Conservation (phyloP, 352 stramenopile genomes). For the Phytopythium delawarense region DNA sequence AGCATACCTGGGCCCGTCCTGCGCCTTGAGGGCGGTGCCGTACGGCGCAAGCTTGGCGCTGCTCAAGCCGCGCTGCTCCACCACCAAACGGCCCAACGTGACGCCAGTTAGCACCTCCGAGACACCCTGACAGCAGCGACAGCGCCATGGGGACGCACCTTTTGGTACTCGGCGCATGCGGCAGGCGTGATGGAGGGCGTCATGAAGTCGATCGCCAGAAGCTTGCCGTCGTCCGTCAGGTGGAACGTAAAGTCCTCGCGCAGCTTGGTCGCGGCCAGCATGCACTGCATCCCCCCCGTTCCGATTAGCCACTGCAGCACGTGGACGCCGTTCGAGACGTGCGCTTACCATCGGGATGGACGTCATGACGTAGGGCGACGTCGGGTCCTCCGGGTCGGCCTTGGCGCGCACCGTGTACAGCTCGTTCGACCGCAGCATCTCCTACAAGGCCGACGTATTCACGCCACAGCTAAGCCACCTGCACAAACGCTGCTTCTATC, state of each 20-base stretch:
- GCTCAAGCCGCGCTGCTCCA: conserved; percentile 39
- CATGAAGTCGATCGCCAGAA: conserved; percentile 81
- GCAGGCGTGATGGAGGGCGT: conserved; percentile 44
- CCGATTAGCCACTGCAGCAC: no score
- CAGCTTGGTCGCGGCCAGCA: conserved; percentile 64
- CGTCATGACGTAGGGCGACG: conserved; percentile 67
- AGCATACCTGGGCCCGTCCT: conserved; percentile 62
- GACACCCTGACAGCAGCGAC: background rate
- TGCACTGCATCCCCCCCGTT: conserved; percentile 29
- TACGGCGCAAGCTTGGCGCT: conserved; percentile 53
- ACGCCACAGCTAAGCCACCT: no score
- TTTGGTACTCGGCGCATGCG: conserved; percentile 46
- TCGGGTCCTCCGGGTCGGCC: conserved; percentile 47
- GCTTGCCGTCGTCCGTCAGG: conserved; percentile 66
- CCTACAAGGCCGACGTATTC: background rate
- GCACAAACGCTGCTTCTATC: no score
- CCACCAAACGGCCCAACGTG: background rate
- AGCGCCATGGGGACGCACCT: conserved; percentile 17
- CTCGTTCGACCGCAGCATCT: conserved; percentile 37
- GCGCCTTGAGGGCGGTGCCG: conserved; percentile 52
- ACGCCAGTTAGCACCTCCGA: background rate
- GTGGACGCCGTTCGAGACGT: background rate
- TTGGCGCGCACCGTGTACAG: conserved; percentile 71
- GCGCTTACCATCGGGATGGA: conserved; percentile 59
- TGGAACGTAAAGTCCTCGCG: conserved; percentile 84